phyloP scores from a whole-genome alignment of 2,329 filamentous ascomycete genomes.

The Penicillium olsonii region DNA sequence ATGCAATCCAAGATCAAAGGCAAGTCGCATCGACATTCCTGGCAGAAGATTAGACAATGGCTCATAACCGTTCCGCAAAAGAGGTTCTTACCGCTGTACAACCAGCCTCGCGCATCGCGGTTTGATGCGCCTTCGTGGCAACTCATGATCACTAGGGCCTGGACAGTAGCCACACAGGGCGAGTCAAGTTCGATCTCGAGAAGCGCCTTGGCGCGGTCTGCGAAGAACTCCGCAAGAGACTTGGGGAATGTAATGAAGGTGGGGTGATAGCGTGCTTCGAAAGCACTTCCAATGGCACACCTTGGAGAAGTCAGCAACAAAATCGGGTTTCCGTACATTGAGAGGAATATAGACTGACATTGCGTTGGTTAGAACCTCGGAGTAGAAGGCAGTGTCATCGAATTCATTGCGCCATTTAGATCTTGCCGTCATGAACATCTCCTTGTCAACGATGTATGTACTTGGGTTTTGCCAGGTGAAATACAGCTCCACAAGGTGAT shows the following conservation, averaged over 20 bases:
- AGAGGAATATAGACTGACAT: constrained; percentile 28
- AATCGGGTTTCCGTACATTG: neutral
- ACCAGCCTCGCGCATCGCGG: constrained; percentile 49
- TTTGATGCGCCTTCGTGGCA: constrained; percentile 47
- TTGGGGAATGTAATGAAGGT: constrained; percentile 44
- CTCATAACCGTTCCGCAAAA: neutral
- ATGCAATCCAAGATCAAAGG: constrained; percentile 49
- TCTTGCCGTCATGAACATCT: constrained; percentile 40
- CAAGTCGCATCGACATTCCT: constrained; percentile 50
- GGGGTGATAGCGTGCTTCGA: constrained; percentile 47
- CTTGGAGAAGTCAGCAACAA: constrained; percentile 22
- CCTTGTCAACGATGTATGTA: constrained; percentile 48
- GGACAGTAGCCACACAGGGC: constrained; percentile 51
- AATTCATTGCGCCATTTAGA: constrained; percentile 39
- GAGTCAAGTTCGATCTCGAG: constrained; percentile 52
- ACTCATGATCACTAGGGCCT: constrained; percentile 50
- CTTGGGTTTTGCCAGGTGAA: constrained; percentile 54
- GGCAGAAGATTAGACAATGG: neutral
- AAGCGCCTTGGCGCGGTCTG: constrained; percentile 47
- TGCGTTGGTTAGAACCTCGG: constrained; percentile 44
- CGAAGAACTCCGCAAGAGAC: constrained; percentile 39
- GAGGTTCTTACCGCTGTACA: constrained; percentile 45
- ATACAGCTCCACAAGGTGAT: constrained; percentile 49
- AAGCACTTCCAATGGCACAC: constrained; percentile 46
- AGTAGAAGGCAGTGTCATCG: constrained; percentile 44